Evolutionary conservation across 495 filamentous ascomycete genomes (phyloP).

Genomic region (Lasiosphaeriaceae sp.): DNA sequence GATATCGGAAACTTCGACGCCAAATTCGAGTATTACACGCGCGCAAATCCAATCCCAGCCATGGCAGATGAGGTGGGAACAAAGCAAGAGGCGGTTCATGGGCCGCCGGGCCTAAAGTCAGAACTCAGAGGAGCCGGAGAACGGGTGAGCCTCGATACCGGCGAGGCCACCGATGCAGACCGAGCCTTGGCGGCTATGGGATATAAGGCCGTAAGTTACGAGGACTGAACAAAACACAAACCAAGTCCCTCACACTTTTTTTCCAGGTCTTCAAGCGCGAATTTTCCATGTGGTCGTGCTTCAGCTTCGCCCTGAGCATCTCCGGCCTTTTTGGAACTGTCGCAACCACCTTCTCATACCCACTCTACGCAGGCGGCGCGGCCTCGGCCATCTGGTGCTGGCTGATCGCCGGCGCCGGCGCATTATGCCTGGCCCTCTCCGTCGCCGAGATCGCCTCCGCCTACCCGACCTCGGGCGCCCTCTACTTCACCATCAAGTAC

Average conservation of each 20-base stretch:
- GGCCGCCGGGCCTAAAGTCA: too few relatives aligned
- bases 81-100: too few relatives aligned
- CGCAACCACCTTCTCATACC: slow-evolving; percentile 53
- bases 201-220: slow-evolving; percentile 13
- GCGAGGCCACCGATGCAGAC: slow-evolving; percentile 8
- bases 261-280: slow-evolving; percentile 52
- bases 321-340: slow-evolving; percentile 53
- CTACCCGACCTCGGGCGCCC: slow-evolving; percentile 48
- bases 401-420: slow-evolving; percentile 54
- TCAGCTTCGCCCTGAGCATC: slow-evolving; percentile 58
- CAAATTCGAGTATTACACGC: too few relatives aligned
- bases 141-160: too few relatives aligned
- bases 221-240: too few relatives aligned
- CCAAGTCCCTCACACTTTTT: not conserved
- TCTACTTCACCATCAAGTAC: slow-evolving; percentile 43
- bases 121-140: too few relatives aligned
- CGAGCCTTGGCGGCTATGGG: slow-evolving; percentile 18
- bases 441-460: slow-evolving; percentile 50
- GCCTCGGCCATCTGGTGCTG: slow-evolving; percentile 57
- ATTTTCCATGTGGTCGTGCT: slow-evolving; percentile 54
- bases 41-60: too few relatives aligned
- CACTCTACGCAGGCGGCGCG: slow-evolving; percentile 51
- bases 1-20: too few relatives aligned
- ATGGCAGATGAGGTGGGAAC: too few relatives aligned
- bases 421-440: slow-evolving; percentile 55